A percentile compares a stretch with the other conserved stretches of the same genome.
Evolutionary conservation across 768 basidiomycete species (phyloP).

Genomic region (Pholiota microspora): DNA sequence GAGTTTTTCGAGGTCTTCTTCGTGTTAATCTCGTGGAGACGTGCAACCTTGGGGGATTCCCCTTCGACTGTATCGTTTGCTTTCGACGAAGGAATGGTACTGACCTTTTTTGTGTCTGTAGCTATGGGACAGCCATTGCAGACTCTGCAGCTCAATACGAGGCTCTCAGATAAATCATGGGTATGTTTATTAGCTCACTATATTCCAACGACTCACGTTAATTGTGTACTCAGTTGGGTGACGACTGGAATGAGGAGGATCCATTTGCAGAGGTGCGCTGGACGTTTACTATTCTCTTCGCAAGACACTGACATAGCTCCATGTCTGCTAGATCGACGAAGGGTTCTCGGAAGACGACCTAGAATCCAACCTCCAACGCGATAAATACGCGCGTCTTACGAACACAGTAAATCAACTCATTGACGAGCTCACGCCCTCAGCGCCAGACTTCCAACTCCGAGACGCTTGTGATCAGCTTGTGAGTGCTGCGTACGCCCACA

Average conservation of each 20-base stretch:
- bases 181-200: no score
- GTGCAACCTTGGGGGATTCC: not conserved
- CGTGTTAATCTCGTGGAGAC: not conserved
- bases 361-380: constrained; percentile 88
- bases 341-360: constrained; percentile 90
- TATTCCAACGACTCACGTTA: no score
- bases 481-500: constrained; percentile 21
- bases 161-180: constrained; percentile 90
- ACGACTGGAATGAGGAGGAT: constrained; percentile 87
- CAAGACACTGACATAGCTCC: not conserved
- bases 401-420: constrained; percentile 81
- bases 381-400: constrained; percentile 88
- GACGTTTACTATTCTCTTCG: not conserved
- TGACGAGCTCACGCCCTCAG: constrained; percentile 79
- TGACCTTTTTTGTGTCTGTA: constrained; percentile 16
- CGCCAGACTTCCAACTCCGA: constrained; percentile 79
- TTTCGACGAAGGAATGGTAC: not conserved
- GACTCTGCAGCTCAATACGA: constrained; percentile 81
- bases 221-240: constrained; percentile 63
- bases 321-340: constrained; percentile 72
- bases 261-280: constrained; percentile 85
- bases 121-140: constrained; percentile 63
- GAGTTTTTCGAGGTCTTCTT: constrained; percentile 25
- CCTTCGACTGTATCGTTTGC: not conserved
- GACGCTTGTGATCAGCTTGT: constrained; percentile 90